Percentiles rank a stretch among this genome's conserved stretches.
Conservation (phyloP, 108 stramenopile genomes). For the Fistulifera solaris region DNA sequence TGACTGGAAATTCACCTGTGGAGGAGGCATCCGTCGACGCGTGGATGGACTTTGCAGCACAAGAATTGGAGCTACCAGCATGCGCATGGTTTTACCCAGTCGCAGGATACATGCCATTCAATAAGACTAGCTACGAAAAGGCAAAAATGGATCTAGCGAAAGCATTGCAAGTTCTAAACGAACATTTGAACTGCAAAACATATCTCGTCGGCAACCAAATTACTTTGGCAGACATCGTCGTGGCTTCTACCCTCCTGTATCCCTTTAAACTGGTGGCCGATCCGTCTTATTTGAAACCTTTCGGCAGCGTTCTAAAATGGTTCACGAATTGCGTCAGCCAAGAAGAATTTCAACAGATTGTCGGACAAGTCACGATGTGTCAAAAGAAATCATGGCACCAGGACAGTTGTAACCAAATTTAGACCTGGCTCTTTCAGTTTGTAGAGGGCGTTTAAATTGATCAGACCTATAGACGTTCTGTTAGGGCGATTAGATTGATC, state of each 20-base stretch:
- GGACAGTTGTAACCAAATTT: constrained; percentile 9
- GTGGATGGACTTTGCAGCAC: constrained; percentile 81
- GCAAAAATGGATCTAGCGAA: constrained; percentile 59
- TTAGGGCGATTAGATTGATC: no score
- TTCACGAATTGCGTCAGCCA: constrained; percentile 77
- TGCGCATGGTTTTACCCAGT: constrained; percentile 84
- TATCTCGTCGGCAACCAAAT: constrained; percentile 75
- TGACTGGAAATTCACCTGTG: constrained; percentile 63
- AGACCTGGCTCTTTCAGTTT: no score
- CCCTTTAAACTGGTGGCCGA: constrained; percentile 82
- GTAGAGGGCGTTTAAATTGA: no score
- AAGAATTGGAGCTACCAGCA: constrained; percentile 89
- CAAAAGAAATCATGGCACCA: constrained; percentile 41
- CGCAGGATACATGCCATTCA: constrained; percentile 77
- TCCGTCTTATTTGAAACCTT: constrained; percentile 48
- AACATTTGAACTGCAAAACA: constrained; percentile 34
- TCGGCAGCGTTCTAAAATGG: constrained; percentile 67
- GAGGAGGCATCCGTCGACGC: constrained; percentile 50
- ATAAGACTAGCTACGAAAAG: constrained; percentile 31
- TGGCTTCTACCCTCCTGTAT: constrained; percentile 80
- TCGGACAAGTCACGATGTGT: constrained; percentile 71
- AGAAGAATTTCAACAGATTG: constrained; percentile 71
- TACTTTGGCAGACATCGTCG: constrained; percentile 87
- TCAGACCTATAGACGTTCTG: no score
- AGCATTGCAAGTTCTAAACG: constrained; percentile 58